Evolutionary conservation across 352 stramenopile genomes (phyloP), one percentile per base, ranked within the genome.

Genomic region (Elongisporangium prolatum): DNA sequence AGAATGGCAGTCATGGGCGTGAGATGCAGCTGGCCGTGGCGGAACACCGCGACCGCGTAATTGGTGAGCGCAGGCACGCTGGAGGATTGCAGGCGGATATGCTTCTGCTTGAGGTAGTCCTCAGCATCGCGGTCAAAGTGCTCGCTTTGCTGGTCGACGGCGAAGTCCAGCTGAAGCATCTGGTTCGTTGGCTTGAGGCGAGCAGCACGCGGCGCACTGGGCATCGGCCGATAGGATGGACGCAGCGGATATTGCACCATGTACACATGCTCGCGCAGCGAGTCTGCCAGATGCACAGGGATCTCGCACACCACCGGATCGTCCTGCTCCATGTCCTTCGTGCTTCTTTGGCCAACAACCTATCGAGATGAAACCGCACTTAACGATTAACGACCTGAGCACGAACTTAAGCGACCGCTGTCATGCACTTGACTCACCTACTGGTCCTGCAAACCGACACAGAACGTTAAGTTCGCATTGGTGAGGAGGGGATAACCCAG

Each of bases 301-400:
- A 94, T 91, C 71, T 94, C 84, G 51, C 73, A 80, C 61, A 94
- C 81, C 28, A 94, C 69, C 44, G 84, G 84, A 67, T 94, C 84
- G 52, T 92, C 83, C 47, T 80, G 69, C 34, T 80, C 67, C 48
- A 74, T 63, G 28, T 65, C 38, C 54, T 61, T 22, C 4, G 28
- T 65, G 20, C 54, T 61, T 22, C 4, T 48, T 59, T 48, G 28
- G 28, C 28, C 28, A 40, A 40, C 28, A 40, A 40, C 28, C 28
- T 40, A 40, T 40, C 5, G 28, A 40, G 28, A 40, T 40, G 28
- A 40, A 40, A 40, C 28, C 28, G 28, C 28, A 40, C 28, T 40
- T 40, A 40, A 13, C 28, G 28, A 2, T 40, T 9, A 40, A 40
- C 8, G 28, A 9, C 28, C 9, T 2, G 9, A 14, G 28, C 14